These are phyloP conservation scores for Phytophthora vignae DNA, from an alignment of 352 stramenopile genomes.

Conservation along the genomic window DNA sequence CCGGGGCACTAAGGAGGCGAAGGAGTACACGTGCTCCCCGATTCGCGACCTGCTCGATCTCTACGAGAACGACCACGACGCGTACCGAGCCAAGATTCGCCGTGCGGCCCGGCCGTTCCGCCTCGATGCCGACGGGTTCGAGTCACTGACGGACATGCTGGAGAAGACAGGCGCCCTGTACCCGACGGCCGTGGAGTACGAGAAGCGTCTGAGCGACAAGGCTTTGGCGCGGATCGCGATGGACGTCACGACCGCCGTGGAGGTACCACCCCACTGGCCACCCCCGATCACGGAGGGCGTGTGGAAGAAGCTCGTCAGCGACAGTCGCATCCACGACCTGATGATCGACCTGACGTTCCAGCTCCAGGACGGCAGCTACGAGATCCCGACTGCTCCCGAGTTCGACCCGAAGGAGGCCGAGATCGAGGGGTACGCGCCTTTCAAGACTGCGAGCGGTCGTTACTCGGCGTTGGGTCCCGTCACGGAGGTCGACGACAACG, in stretches of 20 bases:
- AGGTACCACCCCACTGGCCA: neutral
- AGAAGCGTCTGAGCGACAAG: neutral
- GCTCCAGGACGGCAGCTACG: too few relatives aligned
- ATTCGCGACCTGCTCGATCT: too few relatives aligned
- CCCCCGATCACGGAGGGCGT: neutral
- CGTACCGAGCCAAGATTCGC: neutral
- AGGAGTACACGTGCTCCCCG: too few relatives aligned
- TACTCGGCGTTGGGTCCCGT: too few relatives aligned
- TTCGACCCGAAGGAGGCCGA: too few relatives aligned
- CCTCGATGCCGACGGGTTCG: neutral
- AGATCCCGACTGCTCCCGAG: too few relatives aligned
- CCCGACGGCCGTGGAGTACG: neutral
- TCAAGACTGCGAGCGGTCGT: too few relatives aligned
- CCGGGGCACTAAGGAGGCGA: too few relatives aligned
- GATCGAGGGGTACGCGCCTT: too few relatives aligned
- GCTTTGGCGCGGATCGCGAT: neutral
- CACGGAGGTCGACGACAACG: too few relatives aligned
- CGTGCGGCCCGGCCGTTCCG: neutral
- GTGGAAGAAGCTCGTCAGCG: neutral
- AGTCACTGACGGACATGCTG: neutral
- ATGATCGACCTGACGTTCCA: neutral
- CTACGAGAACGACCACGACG: neutral
- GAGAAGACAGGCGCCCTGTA: neutral
- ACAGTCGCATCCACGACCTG: neutral
- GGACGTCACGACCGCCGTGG: neutral